Conservation (phyloP, 1,284 basidiomycete genomes). For the Ganoderma multipileum region DNA sequence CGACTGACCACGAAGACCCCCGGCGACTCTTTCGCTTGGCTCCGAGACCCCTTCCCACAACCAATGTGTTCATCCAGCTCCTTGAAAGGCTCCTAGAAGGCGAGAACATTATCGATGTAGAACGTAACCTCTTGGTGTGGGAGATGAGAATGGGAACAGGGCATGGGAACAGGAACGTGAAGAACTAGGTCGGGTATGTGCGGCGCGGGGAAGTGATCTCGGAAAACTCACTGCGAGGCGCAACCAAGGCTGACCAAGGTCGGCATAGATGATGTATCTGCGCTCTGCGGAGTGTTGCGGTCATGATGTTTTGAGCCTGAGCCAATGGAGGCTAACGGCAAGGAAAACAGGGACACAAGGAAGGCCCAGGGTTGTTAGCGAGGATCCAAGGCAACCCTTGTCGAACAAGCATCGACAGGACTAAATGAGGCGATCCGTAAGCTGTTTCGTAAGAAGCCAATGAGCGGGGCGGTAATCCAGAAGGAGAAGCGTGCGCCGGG, state of each 20-base stretch:
- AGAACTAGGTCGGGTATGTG: background rate
- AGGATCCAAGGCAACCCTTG: conserved; percentile 4
- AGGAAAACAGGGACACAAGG: background rate
- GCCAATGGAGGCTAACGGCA: background rate
- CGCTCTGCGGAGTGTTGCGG: background rate
- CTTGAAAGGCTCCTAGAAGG: background rate
- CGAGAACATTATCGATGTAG: background rate
- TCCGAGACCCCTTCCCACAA: background rate
- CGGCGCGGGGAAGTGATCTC: background rate
- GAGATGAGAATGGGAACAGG: background rate
- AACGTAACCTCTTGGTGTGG: background rate
- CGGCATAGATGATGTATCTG: background rate
- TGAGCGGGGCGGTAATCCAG: conserved; percentile 15
- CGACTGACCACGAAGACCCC: background rate
- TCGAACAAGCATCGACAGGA: conserved; percentile 14
- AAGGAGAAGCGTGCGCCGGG: background rate
- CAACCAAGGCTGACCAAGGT: background rate
- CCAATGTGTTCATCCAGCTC: background rate
- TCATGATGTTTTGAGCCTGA: background rate
- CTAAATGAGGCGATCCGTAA: conserved; percentile 20
- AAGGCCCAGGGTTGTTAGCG: background rate
- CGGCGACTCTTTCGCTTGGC: background rate
- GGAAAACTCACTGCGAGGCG: background rate
- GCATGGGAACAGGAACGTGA: background rate
- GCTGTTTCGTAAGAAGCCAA: conserved; percentile 20